phyloP scores from a whole-genome alignment of 208 protist species.

The Wallacemonas sp. region DNA sequence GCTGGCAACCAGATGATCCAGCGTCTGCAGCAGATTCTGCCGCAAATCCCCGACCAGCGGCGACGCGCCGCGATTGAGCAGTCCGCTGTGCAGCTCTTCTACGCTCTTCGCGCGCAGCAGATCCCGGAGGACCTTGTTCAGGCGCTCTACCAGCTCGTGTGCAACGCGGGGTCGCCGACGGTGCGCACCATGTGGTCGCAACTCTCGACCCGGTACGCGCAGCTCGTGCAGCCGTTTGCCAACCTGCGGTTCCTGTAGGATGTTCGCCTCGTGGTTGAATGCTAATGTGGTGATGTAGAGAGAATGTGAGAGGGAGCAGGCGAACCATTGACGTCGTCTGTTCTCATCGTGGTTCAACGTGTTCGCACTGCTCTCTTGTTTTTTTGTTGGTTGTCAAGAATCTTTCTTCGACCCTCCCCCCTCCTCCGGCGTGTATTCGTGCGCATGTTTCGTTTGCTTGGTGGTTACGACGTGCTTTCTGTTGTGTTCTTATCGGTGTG shows the following conservation, averaged over 20 bases:
- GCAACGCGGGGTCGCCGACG: conserved; percentile 34
- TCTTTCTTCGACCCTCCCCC: too few species aligned
- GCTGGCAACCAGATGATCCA: conserved; percentile 27
- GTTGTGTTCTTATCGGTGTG: not conserved
- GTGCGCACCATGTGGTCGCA: conserved; percentile 47
- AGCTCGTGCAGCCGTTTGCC: conserved; percentile 46
- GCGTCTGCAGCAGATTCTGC: conserved; percentile 40
- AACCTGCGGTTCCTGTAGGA: conserved; percentile 64
- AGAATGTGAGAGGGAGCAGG: too few species aligned
- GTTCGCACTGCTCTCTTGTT: too few species aligned
- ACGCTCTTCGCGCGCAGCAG: conserved; percentile 37
- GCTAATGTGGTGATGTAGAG: too few species aligned
- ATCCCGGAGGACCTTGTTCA: conserved; percentile 51
- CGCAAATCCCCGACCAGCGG: conserved; percentile 38
- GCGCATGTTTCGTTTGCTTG: conserved; percentile 13
- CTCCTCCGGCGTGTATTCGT: too few species aligned
- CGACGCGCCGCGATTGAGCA: conserved; percentile 48
- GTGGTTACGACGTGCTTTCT: too few species aligned
- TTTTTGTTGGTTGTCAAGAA: too few species aligned
- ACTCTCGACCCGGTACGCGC: conserved; percentile 37
- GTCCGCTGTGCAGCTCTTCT: conserved; percentile 55
- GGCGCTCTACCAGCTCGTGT: conserved; percentile 48
- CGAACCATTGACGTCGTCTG: too few species aligned
- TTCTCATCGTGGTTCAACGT: too few species aligned
- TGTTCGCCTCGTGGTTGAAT: not conserved